These are phyloP conservation scores for Backusella luteola DNA, from an alignment of 192 early-diverging fungal species.

Conservation along the genomic window DNA sequence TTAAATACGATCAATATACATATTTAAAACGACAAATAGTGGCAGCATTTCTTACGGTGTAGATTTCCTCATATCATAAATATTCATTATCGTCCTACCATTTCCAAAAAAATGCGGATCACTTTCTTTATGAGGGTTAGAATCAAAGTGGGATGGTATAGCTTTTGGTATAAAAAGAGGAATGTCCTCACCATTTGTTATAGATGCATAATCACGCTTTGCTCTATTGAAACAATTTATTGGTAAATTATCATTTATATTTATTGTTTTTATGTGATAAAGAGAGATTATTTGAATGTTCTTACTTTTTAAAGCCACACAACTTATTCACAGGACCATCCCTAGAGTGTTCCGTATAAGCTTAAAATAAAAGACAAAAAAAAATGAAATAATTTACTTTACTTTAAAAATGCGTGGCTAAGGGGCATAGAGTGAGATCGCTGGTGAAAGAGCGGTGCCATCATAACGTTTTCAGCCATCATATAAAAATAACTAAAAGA, in stretches of 20 bases:
- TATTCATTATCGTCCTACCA: neutral
- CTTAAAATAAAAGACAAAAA: neutral
- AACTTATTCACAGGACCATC: constrained; percentile 3
- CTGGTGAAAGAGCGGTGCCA: constrained; percentile 13
- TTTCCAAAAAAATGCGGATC: constrained; percentile 8
- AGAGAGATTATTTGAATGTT: neutral
- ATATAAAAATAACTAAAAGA: neutral
- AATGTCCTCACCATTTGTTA: neutral
- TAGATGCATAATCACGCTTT: constrained; percentile 4
- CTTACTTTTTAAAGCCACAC: constrained; percentile 7
- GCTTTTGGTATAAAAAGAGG: constrained; percentile 3
- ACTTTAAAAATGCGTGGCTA: constrained; percentile 12
- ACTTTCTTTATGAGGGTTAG: constrained; percentile 5
- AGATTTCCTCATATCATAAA: neutral
- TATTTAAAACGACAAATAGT: neutral
- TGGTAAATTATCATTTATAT: neutral
- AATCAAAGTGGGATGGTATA: constrained; percentile 8
- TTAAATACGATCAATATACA: neutral
- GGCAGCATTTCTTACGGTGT: neutral
- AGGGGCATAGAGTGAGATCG: constrained; percentile 14
- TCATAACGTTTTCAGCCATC: constrained; percentile 11
- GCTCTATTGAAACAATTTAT: neutral
- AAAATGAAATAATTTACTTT: neutral
- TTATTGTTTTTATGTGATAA: neutral
- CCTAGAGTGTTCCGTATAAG: neutral